phyloP scores from a whole-genome alignment of 352 stramenopile species.

The Nothophytophthora sp. region DNA sequence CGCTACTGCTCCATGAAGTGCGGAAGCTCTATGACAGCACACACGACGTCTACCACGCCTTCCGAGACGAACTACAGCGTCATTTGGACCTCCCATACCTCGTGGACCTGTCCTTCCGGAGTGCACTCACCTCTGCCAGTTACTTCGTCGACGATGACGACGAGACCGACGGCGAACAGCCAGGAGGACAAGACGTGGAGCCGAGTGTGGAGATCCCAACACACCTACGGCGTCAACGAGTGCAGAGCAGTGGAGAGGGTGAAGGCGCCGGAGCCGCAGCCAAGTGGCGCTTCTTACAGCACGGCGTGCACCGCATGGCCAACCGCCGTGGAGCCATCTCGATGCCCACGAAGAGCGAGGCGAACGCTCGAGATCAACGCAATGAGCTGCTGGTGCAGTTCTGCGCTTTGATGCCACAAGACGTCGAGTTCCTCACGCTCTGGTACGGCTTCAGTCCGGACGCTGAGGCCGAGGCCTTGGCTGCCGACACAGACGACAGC shows the following conservation, averaged over 20 bases:
- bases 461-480: conserved; percentile 23
- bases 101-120: conserved; percentile 68
- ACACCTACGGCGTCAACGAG: conserved; percentile 22
- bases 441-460: conserved; percentile 61
- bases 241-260: conserved; percentile 12
- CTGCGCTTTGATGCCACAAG: conserved; percentile 45
- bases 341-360: conserved; percentile 43
- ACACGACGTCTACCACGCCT: conserved; percentile 59
- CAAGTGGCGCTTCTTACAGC: conserved; percentile 51
- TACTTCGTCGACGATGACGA: conserved; percentile 58
- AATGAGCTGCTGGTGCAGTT: conserved; percentile 50
- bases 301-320: conserved; percentile 37
- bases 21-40: conserved; percentile 67
- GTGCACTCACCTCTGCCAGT: conserved; percentile 58
- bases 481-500: conserved; percentile 7
- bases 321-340: conserved; percentile 52
- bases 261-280: conserved; percentile 11
- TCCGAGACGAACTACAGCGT: conserved; percentile 53
- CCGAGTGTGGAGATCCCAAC: conserved; percentile 44
- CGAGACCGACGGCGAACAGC: conserved; percentile 17
- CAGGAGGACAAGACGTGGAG: conserved; percentile 22
- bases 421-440: conserved; percentile 66
- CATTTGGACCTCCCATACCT: conserved; percentile 68
- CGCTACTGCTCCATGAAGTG: conserved; percentile 64
- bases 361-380: conserved; percentile 29